Percentiles rank a stretch among this genome's conserved stretches.
These are phyloP conservation scores for Leptographium galeiforme DNA, from an alignment of 2,329 filamentous ascomycete genomes.

Conservation along the genomic window DNA sequence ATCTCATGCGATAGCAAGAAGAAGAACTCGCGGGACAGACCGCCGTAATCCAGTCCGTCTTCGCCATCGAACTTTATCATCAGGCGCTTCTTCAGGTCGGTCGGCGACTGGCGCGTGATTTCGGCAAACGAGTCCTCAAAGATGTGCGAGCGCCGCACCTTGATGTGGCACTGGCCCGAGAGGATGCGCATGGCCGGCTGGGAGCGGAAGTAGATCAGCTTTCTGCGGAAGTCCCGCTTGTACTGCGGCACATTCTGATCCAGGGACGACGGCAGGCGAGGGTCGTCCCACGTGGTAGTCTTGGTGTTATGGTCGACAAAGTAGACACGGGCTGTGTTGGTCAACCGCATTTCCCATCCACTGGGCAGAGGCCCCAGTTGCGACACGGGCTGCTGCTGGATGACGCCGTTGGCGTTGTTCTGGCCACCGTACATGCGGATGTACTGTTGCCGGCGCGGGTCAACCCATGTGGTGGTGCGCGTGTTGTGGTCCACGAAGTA, in stretches of 20 bases:
- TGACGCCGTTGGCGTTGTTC: slow-evolving; percentile 70
- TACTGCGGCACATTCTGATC: slow-evolving; percentile 99
- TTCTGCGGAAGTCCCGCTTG: slow-evolving; percentile 95
- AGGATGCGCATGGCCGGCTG: slow-evolving; percentile 92
- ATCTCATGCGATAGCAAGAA: slow-evolving; percentile 98
- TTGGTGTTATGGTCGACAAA: slow-evolving; percentile 99
- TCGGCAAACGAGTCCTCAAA: slow-evolving; percentile 99
- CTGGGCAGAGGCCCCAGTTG: slow-evolving; percentile 90
- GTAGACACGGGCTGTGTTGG: slow-evolving; percentile 94
- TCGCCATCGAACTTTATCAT: slow-evolving; percentile 99
- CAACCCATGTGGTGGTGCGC: slow-evolving; percentile 95
- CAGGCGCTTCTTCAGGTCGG: slow-evolving; percentile 90
- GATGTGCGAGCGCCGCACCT: slow-evolving; percentile 90
- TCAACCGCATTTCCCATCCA: slow-evolving; percentile 98
- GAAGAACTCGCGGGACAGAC: slow-evolving; percentile 97
- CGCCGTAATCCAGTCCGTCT: slow-evolving; percentile 94
- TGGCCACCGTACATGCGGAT: slow-evolving; percentile 93
- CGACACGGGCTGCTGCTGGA: slow-evolving; percentile 94
- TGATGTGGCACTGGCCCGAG: slow-evolving; percentile 94
- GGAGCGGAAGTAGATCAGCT: slow-evolving; percentile 98
- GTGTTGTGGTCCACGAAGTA: slow-evolving; percentile 99
- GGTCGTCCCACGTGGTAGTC: slow-evolving; percentile 98
- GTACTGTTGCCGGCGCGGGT: slow-evolving; percentile 92
- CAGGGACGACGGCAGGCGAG: slow-evolving; percentile 81
- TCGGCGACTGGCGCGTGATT: slow-evolving; percentile 91